Percentiles rank a stretch among this genome's conserved stretches.
phyloP scores from a whole-genome alignment of 176 grass and related monocot genomes.

The Aegilops tauschii region DNA sequence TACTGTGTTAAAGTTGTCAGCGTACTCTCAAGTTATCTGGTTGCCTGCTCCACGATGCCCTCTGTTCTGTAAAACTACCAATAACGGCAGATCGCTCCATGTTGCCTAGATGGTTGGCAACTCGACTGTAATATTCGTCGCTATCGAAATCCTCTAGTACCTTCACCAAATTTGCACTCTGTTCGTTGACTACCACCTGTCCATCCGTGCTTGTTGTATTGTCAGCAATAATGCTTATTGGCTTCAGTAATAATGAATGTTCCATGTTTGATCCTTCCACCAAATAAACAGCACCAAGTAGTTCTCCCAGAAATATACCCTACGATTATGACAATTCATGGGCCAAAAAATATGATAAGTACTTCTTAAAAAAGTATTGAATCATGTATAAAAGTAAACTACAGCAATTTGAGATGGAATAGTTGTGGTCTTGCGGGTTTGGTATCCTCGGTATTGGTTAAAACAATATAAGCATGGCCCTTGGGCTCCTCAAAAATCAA shows the following conservation, averaged over 20 bases:
- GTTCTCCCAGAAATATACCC: conserved; percentile 82
- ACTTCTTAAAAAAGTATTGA: background rate
- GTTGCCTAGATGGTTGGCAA: conserved; percentile 45
- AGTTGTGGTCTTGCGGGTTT: background rate
- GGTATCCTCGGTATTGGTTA: background rate
- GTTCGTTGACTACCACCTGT: conserved; percentile 34
- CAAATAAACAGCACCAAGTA: conserved; percentile 76
- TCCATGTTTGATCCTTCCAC: conserved; percentile 53
- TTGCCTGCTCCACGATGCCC: conserved; percentile 44
- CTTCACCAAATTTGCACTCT: conserved; percentile 35
- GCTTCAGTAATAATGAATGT: conserved; percentile 32
- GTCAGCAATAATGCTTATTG: conserved; percentile 42
- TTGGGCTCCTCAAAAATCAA: background rate
- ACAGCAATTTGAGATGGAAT: background rate
- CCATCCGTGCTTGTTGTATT: conserved; percentile 38
- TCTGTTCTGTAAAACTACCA: conserved; percentile 74
- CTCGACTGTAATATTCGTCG: conserved; percentile 46
- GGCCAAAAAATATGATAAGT: background rate
- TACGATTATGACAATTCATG: conserved; percentile 21
- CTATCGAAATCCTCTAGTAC: conserved; percentile 49
- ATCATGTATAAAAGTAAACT: background rate
- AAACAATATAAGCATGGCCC: background rate
- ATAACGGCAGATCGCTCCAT: conserved; percentile 53
- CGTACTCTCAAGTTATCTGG: conserved; percentile 2
- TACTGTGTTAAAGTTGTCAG: background rate